Evolutionary conservation across 306 rosid genomes (phyloP).

Genomic region (Cicer judaicum): DNA sequence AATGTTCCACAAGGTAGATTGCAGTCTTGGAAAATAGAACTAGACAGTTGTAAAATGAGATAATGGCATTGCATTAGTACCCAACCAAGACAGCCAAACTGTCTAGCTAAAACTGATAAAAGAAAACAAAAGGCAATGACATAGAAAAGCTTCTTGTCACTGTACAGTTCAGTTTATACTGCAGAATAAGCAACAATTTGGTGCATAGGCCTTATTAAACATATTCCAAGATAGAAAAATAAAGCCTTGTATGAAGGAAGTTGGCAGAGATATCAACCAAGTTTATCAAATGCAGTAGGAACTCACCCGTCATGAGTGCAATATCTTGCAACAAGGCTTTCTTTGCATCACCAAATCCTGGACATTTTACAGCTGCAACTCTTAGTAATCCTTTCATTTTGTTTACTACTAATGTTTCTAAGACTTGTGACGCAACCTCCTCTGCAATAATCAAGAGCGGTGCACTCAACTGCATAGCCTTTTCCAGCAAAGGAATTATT

Average conservation of each 20-base stretch:
- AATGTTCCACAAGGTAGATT: slow-evolving; percentile 23
- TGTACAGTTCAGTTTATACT: neutral
- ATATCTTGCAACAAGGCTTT: slow-evolving; percentile 91
- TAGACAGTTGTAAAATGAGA: slow-evolving; percentile 26
- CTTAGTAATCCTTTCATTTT: slow-evolving; percentile 81
- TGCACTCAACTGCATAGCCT: slow-evolving; percentile 82
- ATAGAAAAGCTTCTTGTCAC: slow-evolving; percentile 7
- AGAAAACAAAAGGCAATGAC: slow-evolving; percentile 31
- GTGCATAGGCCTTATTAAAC: slow-evolving; percentile 12
- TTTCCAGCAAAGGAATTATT: slow-evolving; percentile 83
- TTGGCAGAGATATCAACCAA: slow-evolving; percentile 30
- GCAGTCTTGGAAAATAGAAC: slow-evolving; percentile 18
- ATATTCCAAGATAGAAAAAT: slow-evolving; percentile 24
- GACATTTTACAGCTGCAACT: slow-evolving; percentile 91
- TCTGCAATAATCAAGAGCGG: slow-evolving; percentile 93
- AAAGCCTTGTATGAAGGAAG: slow-evolving; percentile 41
- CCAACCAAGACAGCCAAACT: slow-evolving; percentile 36
- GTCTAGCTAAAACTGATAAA: slow-evolving; percentile 25
- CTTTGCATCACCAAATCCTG: slow-evolving; percentile 82
- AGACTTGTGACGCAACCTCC: slow-evolving; percentile 72
- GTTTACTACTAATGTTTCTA: slow-evolving; percentile 86
- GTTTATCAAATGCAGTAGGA: slow-evolving; percentile 31
- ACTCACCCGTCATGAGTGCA: slow-evolving; percentile 92
- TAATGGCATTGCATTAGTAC: slow-evolving; percentile 11
- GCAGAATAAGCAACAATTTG: slow-evolving; percentile 29